Base-by-base conservation (phyloP, 2,329 filamentous ascomycete genomes). In the Leptographium lundbergii region DNA sequence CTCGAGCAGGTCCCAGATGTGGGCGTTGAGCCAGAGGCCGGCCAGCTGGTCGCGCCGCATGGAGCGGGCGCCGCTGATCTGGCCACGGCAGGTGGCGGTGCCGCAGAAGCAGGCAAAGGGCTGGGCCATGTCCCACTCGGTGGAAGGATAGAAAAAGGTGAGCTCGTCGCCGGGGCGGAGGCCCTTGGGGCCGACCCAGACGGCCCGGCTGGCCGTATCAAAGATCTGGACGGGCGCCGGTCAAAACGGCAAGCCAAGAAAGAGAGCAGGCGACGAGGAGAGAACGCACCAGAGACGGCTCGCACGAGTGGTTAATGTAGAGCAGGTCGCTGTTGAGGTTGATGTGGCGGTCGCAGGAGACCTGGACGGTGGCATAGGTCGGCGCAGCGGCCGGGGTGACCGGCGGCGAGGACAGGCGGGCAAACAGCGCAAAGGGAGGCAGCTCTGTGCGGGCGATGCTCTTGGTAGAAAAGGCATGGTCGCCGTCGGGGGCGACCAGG, bases 121-220 rank as follows among this genome's bases (percentile, higher is more conserved):
- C 73, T 89, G 86, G 36, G 82, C 81, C 86, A 89, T 88, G 66
- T 76, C 67, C 85, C 85, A 89, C 71, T 89, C 86, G 1, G 85
- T 88, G 58, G 83, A 87, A 4, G 86, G 85, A 66, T 89, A 89
- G 72, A 89, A 89, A 73, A 88, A 89, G 57, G 81, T 83, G 54
- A 85, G 73, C 67, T 85, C 82, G 61, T 85, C 78, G 55, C 80
- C 81, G 4, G 71, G 67, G 57, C 72, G 67, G 57, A 85, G 74
- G 39, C 82, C 81, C 58, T 76, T 75, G 25, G 79, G 79, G 7
- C 79, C 80, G 13, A 80, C 82, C 29, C 85, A 72, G 63, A 88
- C 72, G 65, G 78, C 78, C 63, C 79, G 71, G 67, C 76, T 78
- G 60, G 73, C 70, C 51, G 77, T 82, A 68, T 86, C 82, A 63